Conservation (phyloP, 208 protist genomes). For the Trypanosoma platydactyli region DNA sequence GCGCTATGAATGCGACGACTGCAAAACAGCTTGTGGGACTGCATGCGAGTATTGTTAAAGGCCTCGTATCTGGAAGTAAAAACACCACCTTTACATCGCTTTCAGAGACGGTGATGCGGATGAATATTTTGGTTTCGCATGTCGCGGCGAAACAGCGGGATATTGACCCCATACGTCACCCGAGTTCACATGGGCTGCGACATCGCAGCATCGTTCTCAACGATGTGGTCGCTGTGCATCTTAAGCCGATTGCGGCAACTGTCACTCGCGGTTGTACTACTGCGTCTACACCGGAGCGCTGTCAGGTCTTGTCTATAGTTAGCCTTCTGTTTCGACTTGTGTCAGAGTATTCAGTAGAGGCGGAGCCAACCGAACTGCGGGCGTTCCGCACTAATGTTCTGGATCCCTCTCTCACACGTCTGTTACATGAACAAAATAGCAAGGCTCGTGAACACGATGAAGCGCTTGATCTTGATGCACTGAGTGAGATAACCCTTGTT, state of each 20-base stretch:
- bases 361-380: constrained; percentile 59
- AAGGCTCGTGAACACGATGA: background rate
- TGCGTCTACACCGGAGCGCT: constrained; percentile 31
- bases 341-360: constrained; percentile 48
- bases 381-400: constrained; percentile 62
- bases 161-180: constrained; percentile 36
- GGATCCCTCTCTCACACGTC: constrained; percentile 54
- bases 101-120: constrained; percentile 43
- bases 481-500: constrained; percentile 72
- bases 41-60: constrained; percentile 49
- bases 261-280: constrained; percentile 5
- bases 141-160: constrained; percentile 36
- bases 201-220: constrained; percentile 46
- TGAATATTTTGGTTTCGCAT: constrained; percentile 47
- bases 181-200: constrained; percentile 42
- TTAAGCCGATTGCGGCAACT: constrained; percentile 39
- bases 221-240: constrained; percentile 57
- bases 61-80: constrained; percentile 3
- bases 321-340: constrained; percentile 63
- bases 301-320: constrained; percentile 53
- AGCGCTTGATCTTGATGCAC: constrained; percentile 44
- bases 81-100: constrained; percentile 11
- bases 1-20: constrained; percentile 44
- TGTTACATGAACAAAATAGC: constrained; percentile 27
- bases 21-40: constrained; percentile 57